Percentiles rank a stretch among this genome's conserved stretches.
Conservation (phyloP, 1,284 basidiomycete genomes). For the Cutaneotrichosporon mucoides region DNA sequence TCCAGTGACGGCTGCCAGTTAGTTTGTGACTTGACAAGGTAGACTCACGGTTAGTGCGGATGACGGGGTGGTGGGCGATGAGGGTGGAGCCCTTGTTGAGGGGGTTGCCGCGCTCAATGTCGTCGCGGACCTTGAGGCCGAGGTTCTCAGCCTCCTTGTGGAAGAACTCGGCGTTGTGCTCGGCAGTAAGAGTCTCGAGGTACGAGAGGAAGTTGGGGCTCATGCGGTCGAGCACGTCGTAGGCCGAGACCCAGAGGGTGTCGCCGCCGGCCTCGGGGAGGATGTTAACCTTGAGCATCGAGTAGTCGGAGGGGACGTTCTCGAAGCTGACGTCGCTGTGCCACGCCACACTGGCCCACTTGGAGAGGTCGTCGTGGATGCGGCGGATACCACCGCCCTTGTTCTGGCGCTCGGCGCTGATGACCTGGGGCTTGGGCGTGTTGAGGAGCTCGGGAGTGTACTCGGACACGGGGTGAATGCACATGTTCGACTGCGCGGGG, state of each 20-base stretch:
- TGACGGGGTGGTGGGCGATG: constrained; percentile 55
- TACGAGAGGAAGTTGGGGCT: constrained; percentile 58
- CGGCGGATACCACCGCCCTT: constrained; percentile 28
- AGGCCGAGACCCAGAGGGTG: constrained; percentile 52
- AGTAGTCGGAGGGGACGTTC: constrained; percentile 62
- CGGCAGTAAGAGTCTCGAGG: constrained; percentile 56
- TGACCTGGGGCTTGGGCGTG: constrained; percentile 20
- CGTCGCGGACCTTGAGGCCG: constrained; percentile 30
- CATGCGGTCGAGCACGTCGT: constrained; percentile 52
- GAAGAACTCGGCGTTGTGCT: constrained; percentile 59
- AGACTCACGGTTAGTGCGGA: constrained; percentile 42
- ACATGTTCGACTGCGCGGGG: constrained; percentile 31
- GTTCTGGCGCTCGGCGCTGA: constrained; percentile 23
- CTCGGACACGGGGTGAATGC: constrained; percentile 33
- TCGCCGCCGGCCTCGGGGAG: constrained; percentile 54
- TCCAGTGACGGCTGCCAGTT: constrained; percentile 54
- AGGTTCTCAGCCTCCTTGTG: constrained; percentile 46
- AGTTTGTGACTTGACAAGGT: neutral
- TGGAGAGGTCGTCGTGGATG: constrained; percentile 36
- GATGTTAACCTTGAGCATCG: constrained; percentile 60
- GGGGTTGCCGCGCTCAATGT: constrained; percentile 54
- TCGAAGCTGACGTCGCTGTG: constrained; percentile 55
- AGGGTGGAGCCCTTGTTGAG: constrained; percentile 59
- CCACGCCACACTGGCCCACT: constrained; percentile 24
- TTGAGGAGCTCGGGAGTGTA: constrained; percentile 17